phyloP scores from a whole-genome alignment of 139 green algal species.

The Eudorina sp. region DNA sequence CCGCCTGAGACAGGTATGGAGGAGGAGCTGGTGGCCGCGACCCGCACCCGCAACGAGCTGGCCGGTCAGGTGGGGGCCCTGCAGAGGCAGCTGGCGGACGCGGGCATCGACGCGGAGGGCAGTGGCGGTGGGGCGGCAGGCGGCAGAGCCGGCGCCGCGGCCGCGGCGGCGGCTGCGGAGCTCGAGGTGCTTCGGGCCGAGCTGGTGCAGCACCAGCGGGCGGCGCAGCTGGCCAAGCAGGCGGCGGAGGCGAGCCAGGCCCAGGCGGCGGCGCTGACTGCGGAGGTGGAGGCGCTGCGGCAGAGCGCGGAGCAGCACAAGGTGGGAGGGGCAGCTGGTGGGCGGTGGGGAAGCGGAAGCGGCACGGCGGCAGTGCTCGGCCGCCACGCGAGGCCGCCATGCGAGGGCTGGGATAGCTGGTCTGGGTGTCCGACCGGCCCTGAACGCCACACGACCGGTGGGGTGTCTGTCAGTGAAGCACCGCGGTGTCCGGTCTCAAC shows the following conservation, averaged over 20 bases:
- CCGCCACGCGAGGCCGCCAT: too few species aligned
- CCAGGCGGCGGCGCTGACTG: conserved; percentile 45
- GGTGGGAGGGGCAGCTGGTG: not conserved
- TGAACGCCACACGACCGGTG: too few species aligned
- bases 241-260: conserved; percentile 48
- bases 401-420: too few species aligned
- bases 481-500: too few species aligned
- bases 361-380: too few species aligned
- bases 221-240: conserved; percentile 22
- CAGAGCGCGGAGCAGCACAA: conserved; percentile 5
- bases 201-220: conserved; percentile 36
- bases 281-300: conserved; percentile 51
- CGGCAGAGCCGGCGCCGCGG: not conserved
- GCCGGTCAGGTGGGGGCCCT: conserved; percentile 29
- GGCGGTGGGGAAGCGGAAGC: too few species aligned
- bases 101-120: not conserved
- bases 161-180: conserved; percentile 36
- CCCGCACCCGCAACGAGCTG: conserved; percentile 38
- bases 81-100: conserved; percentile 19
- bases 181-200: conserved; percentile 40
- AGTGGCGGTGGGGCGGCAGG: not conserved
- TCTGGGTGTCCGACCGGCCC: too few species aligned
- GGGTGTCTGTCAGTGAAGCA: too few species aligned
- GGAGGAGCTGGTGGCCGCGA: conserved; percentile 14
- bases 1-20: not conserved